phyloP scores from a whole-genome alignment of 192 early-diverging fungal species.

The Backusella australiensis region DNA sequence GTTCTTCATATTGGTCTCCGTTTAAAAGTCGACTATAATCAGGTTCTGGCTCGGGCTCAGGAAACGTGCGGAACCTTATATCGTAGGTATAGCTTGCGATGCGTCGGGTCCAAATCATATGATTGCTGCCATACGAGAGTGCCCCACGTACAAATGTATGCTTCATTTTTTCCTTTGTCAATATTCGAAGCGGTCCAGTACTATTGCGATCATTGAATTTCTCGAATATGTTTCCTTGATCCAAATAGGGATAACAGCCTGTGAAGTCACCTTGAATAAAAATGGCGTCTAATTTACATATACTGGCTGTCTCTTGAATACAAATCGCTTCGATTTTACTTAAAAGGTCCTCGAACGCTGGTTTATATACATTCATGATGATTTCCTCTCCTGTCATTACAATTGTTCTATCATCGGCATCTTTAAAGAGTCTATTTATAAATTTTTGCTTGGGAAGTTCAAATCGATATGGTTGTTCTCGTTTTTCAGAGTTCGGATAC shows the following conservation, averaged over 20 bases:
- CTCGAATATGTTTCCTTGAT: background rate
- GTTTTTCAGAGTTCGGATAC: background rate
- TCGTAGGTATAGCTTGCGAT: background rate
- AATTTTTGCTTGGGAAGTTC: background rate
- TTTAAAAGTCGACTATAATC: background rate
- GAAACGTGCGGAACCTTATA: background rate
- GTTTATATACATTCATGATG: background rate
- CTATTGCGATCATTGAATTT: background rate
- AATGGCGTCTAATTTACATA: background rate
- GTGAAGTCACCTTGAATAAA: background rate
- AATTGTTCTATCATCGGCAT: background rate
- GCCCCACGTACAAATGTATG: background rate
- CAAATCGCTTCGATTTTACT: background rate
- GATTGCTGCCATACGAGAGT: background rate
- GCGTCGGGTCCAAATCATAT: background rate
- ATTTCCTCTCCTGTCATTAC: background rate
- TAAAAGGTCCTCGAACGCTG: background rate
- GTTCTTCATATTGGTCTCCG: background rate
- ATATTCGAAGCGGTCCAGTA: background rate
- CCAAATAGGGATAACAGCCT: background rate
- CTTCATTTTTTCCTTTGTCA: background rate
- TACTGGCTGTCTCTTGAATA: background rate
- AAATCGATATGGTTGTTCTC: background rate
- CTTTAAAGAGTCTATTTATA: background rate
- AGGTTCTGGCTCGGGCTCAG: background rate